Conservation (phyloP, 2,329 filamentous ascomycete species). For the Mycocentrospora acerina region DNA sequence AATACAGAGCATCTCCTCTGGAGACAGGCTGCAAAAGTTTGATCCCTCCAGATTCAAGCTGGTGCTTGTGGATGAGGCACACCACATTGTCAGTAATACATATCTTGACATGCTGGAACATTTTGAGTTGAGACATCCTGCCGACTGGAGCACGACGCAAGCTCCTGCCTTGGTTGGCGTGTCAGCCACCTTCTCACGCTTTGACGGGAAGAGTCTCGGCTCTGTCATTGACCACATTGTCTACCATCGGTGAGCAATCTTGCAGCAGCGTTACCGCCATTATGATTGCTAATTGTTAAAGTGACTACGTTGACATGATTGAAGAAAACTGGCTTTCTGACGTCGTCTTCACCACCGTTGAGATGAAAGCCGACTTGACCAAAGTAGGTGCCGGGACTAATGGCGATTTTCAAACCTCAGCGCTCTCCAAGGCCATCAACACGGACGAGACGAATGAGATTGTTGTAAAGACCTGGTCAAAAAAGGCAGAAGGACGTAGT, state of each 20-base stretch:
- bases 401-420: slow-evolving; percentile 77
- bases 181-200: slow-evolving; percentile 77
- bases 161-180: slow-evolving; percentile 74
- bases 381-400: slow-evolving; percentile 63
- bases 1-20: slow-evolving; percentile 78
- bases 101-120: slow-evolving; percentile 77
- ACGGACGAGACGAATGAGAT: slow-evolving; percentile 78
- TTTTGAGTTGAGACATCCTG: slow-evolving; percentile 66
- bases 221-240: slow-evolving; percentile 92
- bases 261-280: not conserved
- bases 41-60: slow-evolving; percentile 81
- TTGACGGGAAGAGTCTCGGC: slow-evolving; percentile 80
- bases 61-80: slow-evolving; percentile 90
- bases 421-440: slow-evolving; percentile 83
- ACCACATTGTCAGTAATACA: slow-evolving; percentile 85
- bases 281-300: slow-evolving; percentile 16
- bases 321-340: slow-evolving; percentile 88
- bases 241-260: slow-evolving; percentile 68
- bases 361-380: slow-evolving; percentile 77
- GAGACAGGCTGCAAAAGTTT: slow-evolving; percentile 77
- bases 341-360: slow-evolving; percentile 91
- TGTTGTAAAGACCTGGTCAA: slow-evolving; percentile 82
- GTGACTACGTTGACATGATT: slow-evolving; percentile 76
- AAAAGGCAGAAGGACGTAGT: slow-evolving; percentile 70
- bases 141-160: slow-evolving; percentile 34